A percentile compares a stretch with the other conserved stretches of the same genome.
Conservation (phyloP, 345 rosid species). For the Eucalyptus cloeziana region DNA sequence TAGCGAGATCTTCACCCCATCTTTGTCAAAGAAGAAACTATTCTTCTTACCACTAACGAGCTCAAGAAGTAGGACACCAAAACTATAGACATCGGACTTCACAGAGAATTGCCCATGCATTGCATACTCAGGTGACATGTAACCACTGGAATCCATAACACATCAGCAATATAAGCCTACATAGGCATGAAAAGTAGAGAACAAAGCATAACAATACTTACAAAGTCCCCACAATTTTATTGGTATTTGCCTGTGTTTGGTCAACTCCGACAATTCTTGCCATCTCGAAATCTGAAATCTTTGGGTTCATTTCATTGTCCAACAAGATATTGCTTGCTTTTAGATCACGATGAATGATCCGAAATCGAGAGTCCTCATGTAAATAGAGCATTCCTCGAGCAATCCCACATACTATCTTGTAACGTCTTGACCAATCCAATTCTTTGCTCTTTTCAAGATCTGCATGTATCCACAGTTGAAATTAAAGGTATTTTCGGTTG, state of each 20-base stretch:
- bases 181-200: neutral
- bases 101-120: constrained; percentile 12
- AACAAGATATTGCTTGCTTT: constrained; percentile 12
- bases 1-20: neutral
- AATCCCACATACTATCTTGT: constrained; percentile 3
- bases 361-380: constrained; percentile 7
- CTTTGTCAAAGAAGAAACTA: constrained; percentile 1
- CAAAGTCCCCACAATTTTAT: constrained; percentile 9
- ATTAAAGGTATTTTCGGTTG: rapidly evolving
- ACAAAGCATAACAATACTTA: neutral
- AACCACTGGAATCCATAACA: constrained; percentile 8
- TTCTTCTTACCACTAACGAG: constrained; percentile 20
- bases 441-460: neutral
- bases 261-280: neutral
- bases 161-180: neutral
- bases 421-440: constrained; percentile 6
- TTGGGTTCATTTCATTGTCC: constrained; percentile 8
- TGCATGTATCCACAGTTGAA: rapidly evolving
- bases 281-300: constrained; percentile 16
- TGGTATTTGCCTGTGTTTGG: constrained; percentile 1
- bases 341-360: constrained; percentile 11
- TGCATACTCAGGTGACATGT: constrained; percentile 31
- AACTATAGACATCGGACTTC: constrained; percentile 23
- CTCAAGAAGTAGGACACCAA: constrained; percentile 12
- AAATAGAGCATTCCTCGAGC: constrained; percentile 12